Conservation (phyloP, 2,329 filamentous ascomycete species). For the Colletotrichum sp. region DNA sequence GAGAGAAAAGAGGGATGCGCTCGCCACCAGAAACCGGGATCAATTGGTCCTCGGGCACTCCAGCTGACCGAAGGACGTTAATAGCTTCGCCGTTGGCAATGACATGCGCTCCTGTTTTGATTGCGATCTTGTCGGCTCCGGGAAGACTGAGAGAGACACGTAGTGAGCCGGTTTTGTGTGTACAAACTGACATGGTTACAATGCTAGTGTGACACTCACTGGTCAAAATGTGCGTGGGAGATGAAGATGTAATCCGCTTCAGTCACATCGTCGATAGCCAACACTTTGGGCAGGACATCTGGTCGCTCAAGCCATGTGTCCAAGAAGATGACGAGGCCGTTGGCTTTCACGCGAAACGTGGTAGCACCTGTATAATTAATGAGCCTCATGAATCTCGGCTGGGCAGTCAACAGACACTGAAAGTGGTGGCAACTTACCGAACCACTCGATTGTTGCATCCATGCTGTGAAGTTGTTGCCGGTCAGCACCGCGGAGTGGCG, state of each 20-base stretch:
- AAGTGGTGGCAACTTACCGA: not conserved
- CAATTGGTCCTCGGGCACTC: not conserved
- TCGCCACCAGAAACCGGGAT: not conserved
- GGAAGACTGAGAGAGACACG: not conserved
- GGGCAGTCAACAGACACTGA: not conserved
- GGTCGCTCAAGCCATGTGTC: not conserved
- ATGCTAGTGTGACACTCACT: slow-evolving; percentile 5
- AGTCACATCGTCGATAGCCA: slow-evolving; percentile 23
- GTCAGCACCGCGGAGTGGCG: not conserved
- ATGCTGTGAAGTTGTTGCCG: not conserved
- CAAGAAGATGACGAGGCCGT: not conserved
- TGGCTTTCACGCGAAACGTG: not conserved
- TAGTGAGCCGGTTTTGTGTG: not conserved
- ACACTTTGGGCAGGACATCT: not conserved
- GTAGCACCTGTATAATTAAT: not conserved
- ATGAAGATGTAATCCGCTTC: slow-evolving; percentile 30
- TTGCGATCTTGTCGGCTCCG: not conserved
- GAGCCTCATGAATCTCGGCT: not conserved
- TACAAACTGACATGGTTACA: not conserved
- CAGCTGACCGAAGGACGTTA: not conserved
- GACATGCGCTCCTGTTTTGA: not conserved
- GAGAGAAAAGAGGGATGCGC: not conserved
- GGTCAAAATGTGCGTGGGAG: slow-evolving; percentile 29
- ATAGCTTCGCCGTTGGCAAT: not conserved
- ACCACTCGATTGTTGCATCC: not conserved